Conservation (phyloP, 805 yeast genomes). For the Candida suzukii region DNA sequence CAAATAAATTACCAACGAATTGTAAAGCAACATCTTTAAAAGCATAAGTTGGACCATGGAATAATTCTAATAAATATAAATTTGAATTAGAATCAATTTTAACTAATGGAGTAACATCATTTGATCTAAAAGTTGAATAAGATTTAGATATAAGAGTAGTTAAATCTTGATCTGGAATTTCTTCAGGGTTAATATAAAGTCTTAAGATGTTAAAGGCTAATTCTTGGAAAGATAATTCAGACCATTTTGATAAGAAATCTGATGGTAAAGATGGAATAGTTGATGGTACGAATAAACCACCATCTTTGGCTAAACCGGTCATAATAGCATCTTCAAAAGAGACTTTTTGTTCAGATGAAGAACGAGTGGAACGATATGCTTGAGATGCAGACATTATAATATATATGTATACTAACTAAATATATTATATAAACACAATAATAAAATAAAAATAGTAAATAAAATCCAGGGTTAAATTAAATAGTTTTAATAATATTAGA, state of each 20-base stretch:
- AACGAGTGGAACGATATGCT: conserved; percentile 77
- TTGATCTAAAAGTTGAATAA: conserved; percentile 85
- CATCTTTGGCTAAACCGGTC: conserved; percentile 93
- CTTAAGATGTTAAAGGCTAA: conserved; percentile 84
- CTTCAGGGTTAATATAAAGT: conserved; percentile 62
- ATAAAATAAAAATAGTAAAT: no score
- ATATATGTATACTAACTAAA: neutral
- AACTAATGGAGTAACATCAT: conserved; percentile 81
- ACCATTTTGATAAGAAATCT: conserved; percentile 62
- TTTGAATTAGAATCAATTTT: conserved; percentile 44
- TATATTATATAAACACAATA: no score
- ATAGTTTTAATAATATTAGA: no score
- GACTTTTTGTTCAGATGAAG: conserved; percentile 39
- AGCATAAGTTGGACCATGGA: conserved; percentile 99
- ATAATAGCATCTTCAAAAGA: conserved; percentile 79
- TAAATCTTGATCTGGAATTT: conserved; percentile 69
- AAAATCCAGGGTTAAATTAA: no score
- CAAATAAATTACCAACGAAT: conserved; percentile 95
- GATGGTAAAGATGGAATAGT: conserved; percentile 56
- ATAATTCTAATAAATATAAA: conserved; percentile 78
- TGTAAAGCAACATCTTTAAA: conserved; percentile 98
- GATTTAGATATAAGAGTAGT: conserved; percentile 57
- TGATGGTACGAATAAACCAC: conserved; percentile 91
- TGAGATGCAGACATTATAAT: conserved; percentile 33
- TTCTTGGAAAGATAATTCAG: conserved; percentile 69